Evolutionary conservation across 2,329 filamentous ascomycete genomes (phyloP).

Genomic region (Xylariales sp.): DNA sequence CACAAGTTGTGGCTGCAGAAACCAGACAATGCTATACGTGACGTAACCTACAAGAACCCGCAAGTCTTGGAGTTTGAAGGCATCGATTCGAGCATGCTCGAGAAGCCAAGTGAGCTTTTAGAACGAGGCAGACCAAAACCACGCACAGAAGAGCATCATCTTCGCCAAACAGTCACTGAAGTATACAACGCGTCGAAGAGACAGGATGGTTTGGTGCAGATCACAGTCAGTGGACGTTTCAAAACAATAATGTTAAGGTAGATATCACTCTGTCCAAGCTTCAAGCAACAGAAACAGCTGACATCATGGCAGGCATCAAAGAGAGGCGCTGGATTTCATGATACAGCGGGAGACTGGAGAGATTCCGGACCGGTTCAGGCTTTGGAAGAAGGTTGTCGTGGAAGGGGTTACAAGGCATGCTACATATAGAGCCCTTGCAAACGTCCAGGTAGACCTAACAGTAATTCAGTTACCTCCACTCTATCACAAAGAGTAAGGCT

Average conservation of each 20-base stretch:
- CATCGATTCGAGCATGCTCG: not conserved
- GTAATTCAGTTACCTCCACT: constrained; percentile 34
- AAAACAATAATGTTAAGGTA: constrained; percentile 20
- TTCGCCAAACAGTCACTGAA: constrained; percentile 13
- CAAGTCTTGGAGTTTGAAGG: constrained; percentile 6
- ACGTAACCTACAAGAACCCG: constrained; percentile 3
- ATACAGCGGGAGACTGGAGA: constrained; percentile 31
- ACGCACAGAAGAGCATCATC: constrained; percentile 8
- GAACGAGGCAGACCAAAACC: constrained; percentile 6
- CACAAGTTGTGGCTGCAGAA: constrained; percentile 7
- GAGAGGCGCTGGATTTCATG: constrained; percentile 34
- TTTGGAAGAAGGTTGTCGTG: constrained; percentile 28
- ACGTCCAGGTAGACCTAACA: no score
- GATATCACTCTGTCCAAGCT: not conserved
- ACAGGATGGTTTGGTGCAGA: constrained; percentile 14
- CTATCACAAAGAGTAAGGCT: constrained; percentile 33
- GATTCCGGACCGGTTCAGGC: constrained; percentile 23
- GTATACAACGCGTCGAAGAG: constrained; percentile 17
- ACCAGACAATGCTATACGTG: not conserved
- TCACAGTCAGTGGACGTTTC: constrained; percentile 17
- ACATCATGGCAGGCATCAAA: constrained; percentile 34
- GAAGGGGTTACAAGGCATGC: constrained; percentile 22
- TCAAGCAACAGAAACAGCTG: no score
- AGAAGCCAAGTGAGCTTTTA: not conserved
- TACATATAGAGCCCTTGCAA: no score